Evolutionary conservation across 257 asterid genomes (phyloP), one percentile per base, ranked within the genome.

Genomic region (Phtheirospermum japonicum): DNA sequence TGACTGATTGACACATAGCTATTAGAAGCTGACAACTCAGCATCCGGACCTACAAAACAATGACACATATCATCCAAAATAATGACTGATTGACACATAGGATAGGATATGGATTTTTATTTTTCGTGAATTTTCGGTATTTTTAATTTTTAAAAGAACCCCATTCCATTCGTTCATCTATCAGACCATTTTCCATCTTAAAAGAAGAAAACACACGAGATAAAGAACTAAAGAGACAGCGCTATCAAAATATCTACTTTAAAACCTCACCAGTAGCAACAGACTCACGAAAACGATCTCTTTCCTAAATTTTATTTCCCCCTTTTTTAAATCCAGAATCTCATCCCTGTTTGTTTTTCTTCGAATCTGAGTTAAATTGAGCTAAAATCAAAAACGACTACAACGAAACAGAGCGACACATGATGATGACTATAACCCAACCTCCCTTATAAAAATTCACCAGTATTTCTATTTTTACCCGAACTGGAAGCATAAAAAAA

Each of bases 341-440:
- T 45, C 32, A 64, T 7, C 54, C 58, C 64, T 12, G 10, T 6
- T 7, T 63, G 28, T 42, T 4, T 10, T 42, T 4, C 23, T 39
- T 20, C 26, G n/a, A 18, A 28, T 33, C 26, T 12, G 34, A 16
- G 59, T 19, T 23, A n/a, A 39, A 54, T 6, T 7, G 32, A 26
- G 46, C 11, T 23, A 4, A 36, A 9, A n/a, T 8, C 57, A 9
- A 20, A 52, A 51, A n/a, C 17, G 20, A 55, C 69, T 72, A 53
- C 61, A 77, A 31, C 71, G 77, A 70, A 72, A 70, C 75, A 71
- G 64, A 63, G 59, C 57, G 64, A 50, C 70, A 20, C 57, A 14
- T 67, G 36, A 68, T 52, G 63, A 23, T 31, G 72, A 11, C 57
- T 4, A 7, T 30, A n/a, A 4, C 43, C 43, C 32, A 23, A 18